Evolutionary conservation across 2,329 filamentous ascomycete species (phyloP), one percentile per base, ranked within the genome.

Genomic region (Xylariales sp.): DNA sequence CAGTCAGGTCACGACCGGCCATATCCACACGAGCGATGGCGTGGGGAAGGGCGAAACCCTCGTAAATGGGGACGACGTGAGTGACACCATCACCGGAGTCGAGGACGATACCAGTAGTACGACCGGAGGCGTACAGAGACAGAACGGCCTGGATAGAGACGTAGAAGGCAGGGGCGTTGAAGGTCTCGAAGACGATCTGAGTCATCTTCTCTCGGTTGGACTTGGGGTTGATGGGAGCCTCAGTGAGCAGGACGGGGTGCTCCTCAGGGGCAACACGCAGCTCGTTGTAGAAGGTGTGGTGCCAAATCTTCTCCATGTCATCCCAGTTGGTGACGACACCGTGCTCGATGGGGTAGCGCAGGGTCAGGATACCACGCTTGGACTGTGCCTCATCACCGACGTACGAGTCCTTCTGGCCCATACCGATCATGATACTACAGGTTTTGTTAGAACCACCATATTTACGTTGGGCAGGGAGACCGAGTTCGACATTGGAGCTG

Each of bases 131-230:
- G 78, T 98, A 98, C 69, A 98, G 86, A 51, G 93, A 98, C 61
- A 98, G 82, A 53, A 98, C 93, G 67, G 93, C 93, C 83, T 97
- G 91, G 72, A 98, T 98, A 64, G 93, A 97, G 78, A 98, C 93
- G 82, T 98, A 98, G 84, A 98, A 97, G 59, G 93, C 93, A 57
- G 93, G 93, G 61, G 93, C 91, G 79, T 98, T 97, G 85, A 98
- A 98, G 61, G 93, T 98, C 84, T 98, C 93, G 79, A 98, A 98
- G 70, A 98, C 90, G 55, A 98, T 98, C 79, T 98, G 93, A 59
- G 93, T 97, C 93, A 98, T 98, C 89, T 98, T 98, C 83, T 98
- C 93, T 84, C 93, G 88, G 83, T 98, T 98, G 78, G 88, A 95
- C 83, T 97, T 97, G 71, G 93, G 93, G 85, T 98, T 98, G 85